These are phyloP conservation scores for Fusarium clavum DNA, from an alignment of 2,329 filamentous ascomycete species.

Conservation along the genomic window DNA sequence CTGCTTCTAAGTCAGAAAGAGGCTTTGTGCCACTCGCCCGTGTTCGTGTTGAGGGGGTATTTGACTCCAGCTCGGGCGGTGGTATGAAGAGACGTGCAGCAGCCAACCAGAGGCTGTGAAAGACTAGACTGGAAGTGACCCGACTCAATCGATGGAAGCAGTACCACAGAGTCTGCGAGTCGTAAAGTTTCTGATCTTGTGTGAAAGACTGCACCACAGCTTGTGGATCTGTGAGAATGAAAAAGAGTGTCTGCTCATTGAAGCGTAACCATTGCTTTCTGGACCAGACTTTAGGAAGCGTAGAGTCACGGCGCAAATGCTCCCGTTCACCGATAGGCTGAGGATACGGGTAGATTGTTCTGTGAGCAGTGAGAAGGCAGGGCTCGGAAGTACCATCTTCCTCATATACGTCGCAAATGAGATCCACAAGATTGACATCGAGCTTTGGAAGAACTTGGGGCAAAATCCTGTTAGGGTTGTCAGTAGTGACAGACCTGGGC, in stretches of 20 bases:
- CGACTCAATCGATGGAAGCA: slow-evolving; percentile 70
- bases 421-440: slow-evolving; percentile 66
- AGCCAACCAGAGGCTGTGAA: slow-evolving; percentile 74
- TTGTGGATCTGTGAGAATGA: slow-evolving; percentile 69
- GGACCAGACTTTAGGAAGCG: slow-evolving; percentile 16
- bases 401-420: slow-evolving; percentile 70
- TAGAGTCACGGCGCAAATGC: slow-evolving; percentile 24
- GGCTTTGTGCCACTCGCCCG: slow-evolving; percentile 47
- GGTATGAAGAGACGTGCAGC: slow-evolving; percentile 69
- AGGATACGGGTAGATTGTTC: slow-evolving; percentile 13
- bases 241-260: slow-evolving; percentile 73
- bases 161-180: slow-evolving; percentile 73
- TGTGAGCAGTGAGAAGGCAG: slow-evolving; percentile 45
- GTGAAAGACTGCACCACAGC: slow-evolving; percentile 69
- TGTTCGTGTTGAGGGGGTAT: slow-evolving; percentile 50
- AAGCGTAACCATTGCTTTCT: slow-evolving; percentile 68
- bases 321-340: slow-evolving; percentile 23
- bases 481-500: neutral
- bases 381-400: slow-evolving; percentile 66
- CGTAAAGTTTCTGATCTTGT: slow-evolving; percentile 62
- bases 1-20: slow-evolving; percentile 63
- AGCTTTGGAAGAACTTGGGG: slow-evolving; percentile 69
- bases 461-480: slow-evolving; percentile 51
- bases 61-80: slow-evolving; percentile 58
- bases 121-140: slow-evolving; percentile 67